Evolutionary conservation across 805 yeast genomes (phyloP).

Genomic region (Maudiozyma bulderi): DNA sequence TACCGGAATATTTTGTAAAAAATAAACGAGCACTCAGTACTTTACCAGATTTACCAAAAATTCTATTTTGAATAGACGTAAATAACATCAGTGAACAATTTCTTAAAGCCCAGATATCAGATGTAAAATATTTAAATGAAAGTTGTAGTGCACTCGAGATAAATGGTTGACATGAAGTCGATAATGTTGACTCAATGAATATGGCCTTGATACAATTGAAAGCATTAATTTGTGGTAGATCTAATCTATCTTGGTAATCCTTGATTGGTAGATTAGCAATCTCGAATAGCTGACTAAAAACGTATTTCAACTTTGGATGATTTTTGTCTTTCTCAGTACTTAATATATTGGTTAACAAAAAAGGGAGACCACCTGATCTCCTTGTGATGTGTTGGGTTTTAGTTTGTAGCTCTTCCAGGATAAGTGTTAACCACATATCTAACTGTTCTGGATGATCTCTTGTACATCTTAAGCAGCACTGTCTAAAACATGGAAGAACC

Average conservation of each 20-base stretch:
- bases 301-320: constrained; percentile 35
- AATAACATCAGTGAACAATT: constrained; percentile 92
- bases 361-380: constrained; percentile 90
- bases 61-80: constrained; percentile 67
- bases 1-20: constrained; percentile 52
- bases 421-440: constrained; percentile 48
- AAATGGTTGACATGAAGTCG: constrained; percentile 41
- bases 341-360: constrained; percentile 64
- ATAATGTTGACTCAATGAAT: constrained; percentile 60
- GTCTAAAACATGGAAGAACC: constrained; percentile 68
- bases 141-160: constrained; percentile 51
- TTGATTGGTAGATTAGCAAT: constrained; percentile 47
- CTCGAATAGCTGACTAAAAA: constrained; percentile 42
- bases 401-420: constrained; percentile 41
- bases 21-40: constrained; percentile 52
- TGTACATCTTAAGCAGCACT: constrained; percentile 53
- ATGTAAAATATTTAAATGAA: constrained; percentile 53
- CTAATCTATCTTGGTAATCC: constrained; percentile 45
- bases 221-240: constrained; percentile 89
- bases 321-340: constrained; percentile 35
- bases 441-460: constrained; percentile 34
- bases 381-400: constrained; percentile 69
- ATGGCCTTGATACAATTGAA: constrained; percentile 73
- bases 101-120: constrained; percentile 73
- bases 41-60: constrained; percentile 54